These are phyloP conservation scores for Pseudocercospora crystallina DNA, from an alignment of 2,329 filamentous ascomycete species.

Conservation along the genomic window DNA sequence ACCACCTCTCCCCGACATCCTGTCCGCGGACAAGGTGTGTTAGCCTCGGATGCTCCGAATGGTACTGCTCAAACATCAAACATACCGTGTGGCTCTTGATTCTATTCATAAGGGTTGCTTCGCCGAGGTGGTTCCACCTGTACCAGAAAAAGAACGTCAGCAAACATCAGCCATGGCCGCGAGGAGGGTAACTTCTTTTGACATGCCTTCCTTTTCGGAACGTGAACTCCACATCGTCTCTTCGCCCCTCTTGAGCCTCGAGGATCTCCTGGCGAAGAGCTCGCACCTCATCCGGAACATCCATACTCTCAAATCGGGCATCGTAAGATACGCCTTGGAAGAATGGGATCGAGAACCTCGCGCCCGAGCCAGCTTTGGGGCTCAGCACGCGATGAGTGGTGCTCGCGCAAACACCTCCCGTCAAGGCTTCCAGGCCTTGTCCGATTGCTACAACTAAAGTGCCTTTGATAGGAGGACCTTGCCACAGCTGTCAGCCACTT, in stretches of 20 bases:
- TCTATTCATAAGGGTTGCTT: constrained; percentile 80
- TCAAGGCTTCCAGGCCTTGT: constrained; percentile 82
- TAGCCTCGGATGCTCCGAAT: no score
- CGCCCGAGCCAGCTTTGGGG: constrained; percentile 66
- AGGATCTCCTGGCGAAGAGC: constrained; percentile 62
- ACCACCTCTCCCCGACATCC: constrained; percentile 79
- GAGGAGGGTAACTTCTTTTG: constrained; percentile 52
- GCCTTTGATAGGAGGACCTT: constrained; percentile 63
- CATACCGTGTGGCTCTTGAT: constrained; percentile 68
- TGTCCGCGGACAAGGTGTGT: constrained; percentile 39
- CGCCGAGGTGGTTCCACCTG: constrained; percentile 64
- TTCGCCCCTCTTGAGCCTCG: constrained; percentile 51
- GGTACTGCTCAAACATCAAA: no score
- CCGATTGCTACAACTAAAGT: constrained; percentile 87
- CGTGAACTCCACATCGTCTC: constrained; percentile 83
- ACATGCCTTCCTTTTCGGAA: constrained; percentile 61
- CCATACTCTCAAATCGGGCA: constrained; percentile 76
- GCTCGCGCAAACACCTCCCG: constrained; percentile 74
- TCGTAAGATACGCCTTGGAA: constrained; percentile 84
- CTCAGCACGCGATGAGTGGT: constrained; percentile 84
- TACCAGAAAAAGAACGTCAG: constrained; percentile 55
- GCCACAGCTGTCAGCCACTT: constrained; percentile 1
- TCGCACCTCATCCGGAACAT: constrained; percentile 62
- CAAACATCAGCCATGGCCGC: constrained; percentile 71
- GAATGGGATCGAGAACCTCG: constrained; percentile 79